phyloP scores from a whole-genome alignment of 176 grass and related monocot genomes.

The Chrysopogon serrulatus region DNA sequence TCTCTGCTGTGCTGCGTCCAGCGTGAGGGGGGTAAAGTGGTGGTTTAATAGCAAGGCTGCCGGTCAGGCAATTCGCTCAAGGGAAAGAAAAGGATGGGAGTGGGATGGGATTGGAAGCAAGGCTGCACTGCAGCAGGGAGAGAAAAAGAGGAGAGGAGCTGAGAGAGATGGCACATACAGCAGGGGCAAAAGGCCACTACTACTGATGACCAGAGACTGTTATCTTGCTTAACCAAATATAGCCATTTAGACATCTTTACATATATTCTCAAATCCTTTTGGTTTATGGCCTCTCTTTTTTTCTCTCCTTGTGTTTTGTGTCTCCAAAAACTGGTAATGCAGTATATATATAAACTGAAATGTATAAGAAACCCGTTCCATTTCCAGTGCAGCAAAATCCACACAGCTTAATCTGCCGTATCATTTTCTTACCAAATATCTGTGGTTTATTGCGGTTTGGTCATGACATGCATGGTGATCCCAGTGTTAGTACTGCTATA shows the following conservation, averaged over 20 bases:
- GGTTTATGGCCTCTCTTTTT: conserved; percentile 30
- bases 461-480: not conserved
- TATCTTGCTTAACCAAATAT: conserved; percentile 49
- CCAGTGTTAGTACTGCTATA: not conserved
- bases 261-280: conserved; percentile 11
- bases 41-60: conserved; percentile 22
- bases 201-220: not conserved
- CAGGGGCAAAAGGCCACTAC: not conserved
- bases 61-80: not conserved
- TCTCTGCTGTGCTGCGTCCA: not conserved
- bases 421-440: not conserved
- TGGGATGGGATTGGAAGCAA: not conserved
- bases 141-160: not conserved
- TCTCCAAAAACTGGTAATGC: not conserved
- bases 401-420: not conserved
- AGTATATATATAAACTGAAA: not conserved
- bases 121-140: not conserved
- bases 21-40: conserved; percentile 12
- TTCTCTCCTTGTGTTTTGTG: not conserved
- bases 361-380: not conserved
- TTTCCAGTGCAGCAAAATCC: not conserved
- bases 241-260: conserved; percentile 15
- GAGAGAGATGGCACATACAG: not conserved
- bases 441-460: not conserved
- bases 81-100: not conserved